A percentile compares a stretch with the other conserved stretches of the same genome.
These are phyloP conservation scores for Brasenia schreberi DNA, from an alignment of 164 flowering plant genomes.

Conservation along the genomic window DNA sequence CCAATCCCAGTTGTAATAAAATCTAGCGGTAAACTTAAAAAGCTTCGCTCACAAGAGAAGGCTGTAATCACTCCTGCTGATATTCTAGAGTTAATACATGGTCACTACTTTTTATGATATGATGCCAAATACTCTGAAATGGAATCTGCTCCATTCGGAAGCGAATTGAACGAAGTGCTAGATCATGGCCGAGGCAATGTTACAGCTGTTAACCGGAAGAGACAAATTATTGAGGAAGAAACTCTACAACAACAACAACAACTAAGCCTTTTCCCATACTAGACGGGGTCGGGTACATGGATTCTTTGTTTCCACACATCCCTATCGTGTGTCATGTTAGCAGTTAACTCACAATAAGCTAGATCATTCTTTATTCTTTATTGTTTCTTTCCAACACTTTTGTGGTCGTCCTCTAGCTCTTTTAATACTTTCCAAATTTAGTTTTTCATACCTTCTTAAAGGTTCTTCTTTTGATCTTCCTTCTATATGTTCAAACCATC, in stretches of 20 bases:
- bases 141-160: constrained; percentile 15
- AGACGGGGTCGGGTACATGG: too few relatives aligned
- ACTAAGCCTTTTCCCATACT: too few relatives aligned
- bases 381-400: too few relatives aligned
- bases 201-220: constrained; percentile 31
- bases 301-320: too few relatives aligned
- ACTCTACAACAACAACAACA: constrained; percentile 41
- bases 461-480: too few relatives aligned
- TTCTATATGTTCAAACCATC: too few relatives aligned
- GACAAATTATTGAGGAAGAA: constrained; percentile 29
- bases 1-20: constrained; percentile 71
- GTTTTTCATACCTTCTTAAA: too few relatives aligned
- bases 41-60: constrained; percentile 34
- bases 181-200: constrained; percentile 3
- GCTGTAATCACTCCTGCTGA: constrained; percentile 36
- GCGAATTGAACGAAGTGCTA: constrained; percentile 14
- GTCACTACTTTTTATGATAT: constrained; percentile 55
- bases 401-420: too few relatives aligned
- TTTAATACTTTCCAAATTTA: too few relatives aligned
- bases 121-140: constrained; percentile 8
- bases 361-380: too few relatives aligned
- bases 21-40: constrained; percentile 42
- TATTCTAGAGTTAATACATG: constrained; percentile 81
- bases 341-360: too few relatives aligned
- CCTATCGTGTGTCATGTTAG: too few relatives aligned